A percentile compares a stretch with the other conserved stretches of the same genome.
These are phyloP conservation scores for Aspergillus ellipticus DNA, from an alignment of 495 filamentous ascomycete species.

Conservation along the genomic window DNA sequence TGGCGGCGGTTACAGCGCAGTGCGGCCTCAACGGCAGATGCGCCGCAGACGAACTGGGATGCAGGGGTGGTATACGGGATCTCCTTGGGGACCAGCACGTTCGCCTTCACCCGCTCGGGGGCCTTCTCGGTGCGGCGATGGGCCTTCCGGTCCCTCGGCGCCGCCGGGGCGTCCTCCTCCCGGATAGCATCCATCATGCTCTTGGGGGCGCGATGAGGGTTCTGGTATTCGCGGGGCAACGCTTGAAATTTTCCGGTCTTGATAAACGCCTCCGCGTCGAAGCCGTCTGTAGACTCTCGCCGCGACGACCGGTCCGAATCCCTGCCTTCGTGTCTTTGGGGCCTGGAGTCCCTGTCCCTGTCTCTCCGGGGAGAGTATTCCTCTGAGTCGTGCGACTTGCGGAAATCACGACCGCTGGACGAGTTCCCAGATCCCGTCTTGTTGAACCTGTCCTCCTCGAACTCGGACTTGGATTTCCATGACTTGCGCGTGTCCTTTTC, in stretches of 20 bases:
- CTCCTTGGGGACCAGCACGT: constrained; percentile 47
- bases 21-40: constrained; percentile 76
- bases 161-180: not conserved
- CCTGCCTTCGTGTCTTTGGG: no score
- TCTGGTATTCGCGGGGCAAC: constrained; percentile 25
- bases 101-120: constrained; percentile 38
- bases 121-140: constrained; percentile 26
- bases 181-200: not conserved
- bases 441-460: constrained; percentile 35
- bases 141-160: constrained; percentile 1
- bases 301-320: no score
- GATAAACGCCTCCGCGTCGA: constrained; percentile 36
- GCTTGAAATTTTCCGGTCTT: constrained; percentile 32
- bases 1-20: constrained; percentile 63
- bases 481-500: not conserved
- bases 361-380: no score
- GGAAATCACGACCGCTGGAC: no score
- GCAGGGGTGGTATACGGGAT: constrained; percentile 81
- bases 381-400: no score
- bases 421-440: no score
- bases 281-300: no score
- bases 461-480: constrained; percentile 3
- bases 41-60: constrained; percentile 88
- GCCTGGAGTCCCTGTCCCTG: no score
- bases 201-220: constrained; percentile 5